A percentile compares a stretch with the other conserved stretches of the same genome.
Conservation (phyloP, 805 yeast genomes). For the Debaryomyces prosopidis region DNA sequence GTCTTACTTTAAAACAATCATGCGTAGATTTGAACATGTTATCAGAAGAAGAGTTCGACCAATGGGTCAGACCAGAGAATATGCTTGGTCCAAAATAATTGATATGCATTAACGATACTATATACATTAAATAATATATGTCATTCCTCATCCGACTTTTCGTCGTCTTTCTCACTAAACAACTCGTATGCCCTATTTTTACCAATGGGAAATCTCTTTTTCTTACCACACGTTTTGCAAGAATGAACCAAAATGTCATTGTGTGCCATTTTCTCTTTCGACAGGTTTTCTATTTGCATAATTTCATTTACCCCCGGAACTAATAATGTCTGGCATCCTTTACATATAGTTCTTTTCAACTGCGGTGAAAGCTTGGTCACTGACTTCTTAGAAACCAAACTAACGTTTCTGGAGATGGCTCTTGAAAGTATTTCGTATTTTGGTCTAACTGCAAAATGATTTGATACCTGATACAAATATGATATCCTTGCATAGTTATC, state of each 20-base stretch:
- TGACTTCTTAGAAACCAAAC: constrained; percentile 63
- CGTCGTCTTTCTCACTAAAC: constrained; percentile 44
- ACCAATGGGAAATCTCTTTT: constrained; percentile 66
- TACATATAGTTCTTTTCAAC: constrained; percentile 70
- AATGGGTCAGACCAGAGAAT: constrained; percentile 42
- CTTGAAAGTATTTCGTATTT: constrained; percentile 50
- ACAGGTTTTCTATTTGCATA: constrained; percentile 42
- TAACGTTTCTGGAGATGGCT: constrained; percentile 54
- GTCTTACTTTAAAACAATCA: constrained; percentile 37
- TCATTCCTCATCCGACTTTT: constrained; percentile 2
- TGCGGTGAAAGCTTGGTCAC: constrained; percentile 65
- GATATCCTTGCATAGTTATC: constrained; percentile 64
- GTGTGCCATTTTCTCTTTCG: constrained; percentile 26
- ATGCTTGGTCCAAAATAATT: constrained; percentile 39
- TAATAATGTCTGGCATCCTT: constrained; percentile 55
- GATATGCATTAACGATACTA: constrained; percentile 1
- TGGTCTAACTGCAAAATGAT: constrained; percentile 30
- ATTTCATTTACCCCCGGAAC: constrained; percentile 48
- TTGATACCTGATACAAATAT: constrained; percentile 58
- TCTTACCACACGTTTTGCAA: constrained; percentile 54
- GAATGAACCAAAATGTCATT: constrained; percentile 49
- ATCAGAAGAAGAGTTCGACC: constrained; percentile 33
- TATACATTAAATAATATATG: constrained; percentile 1
- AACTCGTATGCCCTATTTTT: constrained; percentile 46
- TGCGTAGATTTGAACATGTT: constrained; percentile 37